Evolutionary conservation across 2,329 filamentous ascomycete genomes (phyloP), one percentile per base, ranked within the genome.

Genomic region (Colletotrichum sp.): DNA sequence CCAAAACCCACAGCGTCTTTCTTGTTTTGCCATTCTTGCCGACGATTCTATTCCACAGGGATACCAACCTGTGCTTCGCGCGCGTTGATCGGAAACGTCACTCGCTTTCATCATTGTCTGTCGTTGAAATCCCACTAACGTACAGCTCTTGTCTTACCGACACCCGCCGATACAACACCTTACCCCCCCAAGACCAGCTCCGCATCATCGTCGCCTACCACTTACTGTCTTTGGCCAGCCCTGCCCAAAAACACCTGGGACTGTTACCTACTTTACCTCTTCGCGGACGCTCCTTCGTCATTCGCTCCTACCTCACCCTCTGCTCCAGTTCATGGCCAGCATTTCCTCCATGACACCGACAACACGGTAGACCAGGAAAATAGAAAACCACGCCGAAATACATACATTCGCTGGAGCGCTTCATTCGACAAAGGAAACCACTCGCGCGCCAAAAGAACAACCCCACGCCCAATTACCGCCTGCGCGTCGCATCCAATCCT

Each of bases 81-180:
- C 65, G 64, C 56, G 25, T 68, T 64, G 15, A 65, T 76, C 70
- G 74, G 70, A 74, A 76, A 76, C 74, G 70, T 76, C 74, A 68
- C 70, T 76, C 70, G 70, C 70, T 75, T 75, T 69, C 70, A 75
- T 67, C 32, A 58, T 74, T 48, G 39, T 75, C 73, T 68, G 56
- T 76, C 56, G 74, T 76, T 65, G 30, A 73, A 69, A 74, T 76
- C 65, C 70, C 74, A 76, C 74, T 73, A 76, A 74, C 70, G 74
- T 60, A 60, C 70, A 75, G 73, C 73, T 75, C 64, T 66, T 75
- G 73, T 73, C 73, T 75, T 64, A 73, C 73, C 72, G 64, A 68
- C 70, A 58, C 34, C 69, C 73, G 65, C 65, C 65, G 43, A 32
- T 28, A 28, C 55, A 27, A 28, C 52, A 48, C 43, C 43, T 48